These are phyloP conservation scores for Nitzschia inconspicua DNA, from an alignment of 108 stramenopile species.

Conservation along the genomic window DNA sequence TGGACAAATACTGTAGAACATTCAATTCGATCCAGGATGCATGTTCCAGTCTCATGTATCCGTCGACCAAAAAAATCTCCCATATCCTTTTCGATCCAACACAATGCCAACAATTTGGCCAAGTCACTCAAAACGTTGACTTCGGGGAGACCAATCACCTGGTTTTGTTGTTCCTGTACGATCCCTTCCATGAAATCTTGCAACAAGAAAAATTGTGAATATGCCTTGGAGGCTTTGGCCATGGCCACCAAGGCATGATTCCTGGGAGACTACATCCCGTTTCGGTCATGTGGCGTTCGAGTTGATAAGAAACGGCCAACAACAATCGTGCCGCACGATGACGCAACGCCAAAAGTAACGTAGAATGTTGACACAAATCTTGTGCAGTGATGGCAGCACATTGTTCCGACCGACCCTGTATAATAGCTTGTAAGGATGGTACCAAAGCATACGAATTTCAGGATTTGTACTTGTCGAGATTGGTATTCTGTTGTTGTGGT, in stretches of 20 bases:
- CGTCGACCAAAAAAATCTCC: conserved; percentile 84
- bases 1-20: conserved; percentile 53
- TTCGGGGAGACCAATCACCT: conserved; percentile 14
- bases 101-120: conserved; percentile 73
- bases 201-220: conserved; percentile 71
- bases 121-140: conserved; percentile 55
- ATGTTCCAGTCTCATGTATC: conserved; percentile 50
- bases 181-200: conserved; percentile 69
- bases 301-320: conserved; percentile 51
- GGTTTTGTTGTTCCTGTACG: conserved; percentile 35
- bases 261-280: conserved; percentile 84
- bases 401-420: conserved; percentile 19
- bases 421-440: conserved; percentile 39
- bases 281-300: conserved; percentile 37
- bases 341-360: conserved; percentile 57
- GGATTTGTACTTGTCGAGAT: conserved; percentile 23
- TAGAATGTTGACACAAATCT: conserved; percentile 35
- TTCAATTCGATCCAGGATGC: conserved; percentile 39
- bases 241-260: conserved; percentile 76
- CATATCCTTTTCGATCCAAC: conserved; percentile 85
- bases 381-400: conserved; percentile 18
- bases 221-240: conserved; percentile 72
- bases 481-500: background rate
- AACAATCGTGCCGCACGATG: conserved; percentile 74
- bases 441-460: conserved; percentile 46